Conservation (phyloP, 495 filamentous ascomycete genomes). For the Xylaria scruposa region DNA sequence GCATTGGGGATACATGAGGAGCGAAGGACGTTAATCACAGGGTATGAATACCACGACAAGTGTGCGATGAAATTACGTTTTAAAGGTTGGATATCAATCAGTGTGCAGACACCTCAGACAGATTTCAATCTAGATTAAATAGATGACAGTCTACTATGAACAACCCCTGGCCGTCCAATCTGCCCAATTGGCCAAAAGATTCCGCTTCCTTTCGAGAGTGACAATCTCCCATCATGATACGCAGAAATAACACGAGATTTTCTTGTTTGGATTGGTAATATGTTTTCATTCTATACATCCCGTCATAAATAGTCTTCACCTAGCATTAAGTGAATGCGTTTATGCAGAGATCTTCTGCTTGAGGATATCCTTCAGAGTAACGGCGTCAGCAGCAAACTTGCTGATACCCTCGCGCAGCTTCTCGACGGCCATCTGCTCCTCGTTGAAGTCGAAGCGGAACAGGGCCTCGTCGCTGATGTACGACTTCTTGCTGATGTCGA, state of each 20-base stretch:
- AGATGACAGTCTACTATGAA: conserved; percentile 2
- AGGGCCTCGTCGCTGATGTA: conserved; percentile 89
- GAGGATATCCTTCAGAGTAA: conserved; percentile 91
- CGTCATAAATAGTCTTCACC: neutral
- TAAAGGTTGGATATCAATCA: neutral
- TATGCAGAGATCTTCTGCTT: conserved; percentile 74
- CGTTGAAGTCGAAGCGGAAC: conserved; percentile 99
- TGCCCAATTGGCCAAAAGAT: neutral
- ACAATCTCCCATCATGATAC: neutral
- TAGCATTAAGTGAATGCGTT: neutral
- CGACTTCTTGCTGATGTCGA: conserved; percentile 83
- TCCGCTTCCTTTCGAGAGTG: neutral
- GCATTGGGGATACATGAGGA: neutral
- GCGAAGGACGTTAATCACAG: neutral
- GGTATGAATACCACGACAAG: neutral
- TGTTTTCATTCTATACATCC: neutral
- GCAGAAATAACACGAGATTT: neutral
- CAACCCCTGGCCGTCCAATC: neutral
- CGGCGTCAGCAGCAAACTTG: conserved; percentile 96
- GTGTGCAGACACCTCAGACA: conserved; percentile 6
- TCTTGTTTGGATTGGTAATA: neutral
- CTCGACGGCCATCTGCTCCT: conserved; percentile 98
- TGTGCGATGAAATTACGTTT: neutral
- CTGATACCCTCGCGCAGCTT: conserved; percentile 99
- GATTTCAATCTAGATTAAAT: conserved; percentile 10